These are phyloP conservation scores for Penicillium riverlandense DNA, from an alignment of 495 filamentous ascomycete species.

Conservation along the genomic window DNA sequence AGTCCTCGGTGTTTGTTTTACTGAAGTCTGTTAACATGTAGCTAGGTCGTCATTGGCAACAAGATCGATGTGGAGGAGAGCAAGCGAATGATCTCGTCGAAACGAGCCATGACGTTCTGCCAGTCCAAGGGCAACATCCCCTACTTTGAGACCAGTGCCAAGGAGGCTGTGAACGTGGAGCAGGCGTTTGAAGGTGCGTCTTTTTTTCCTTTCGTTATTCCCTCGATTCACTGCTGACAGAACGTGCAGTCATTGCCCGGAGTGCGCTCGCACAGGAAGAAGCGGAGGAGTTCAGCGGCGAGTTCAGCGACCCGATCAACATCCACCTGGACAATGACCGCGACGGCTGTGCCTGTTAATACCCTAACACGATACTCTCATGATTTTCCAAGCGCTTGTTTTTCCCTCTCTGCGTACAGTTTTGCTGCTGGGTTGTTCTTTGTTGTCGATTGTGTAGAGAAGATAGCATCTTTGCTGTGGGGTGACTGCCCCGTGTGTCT, in stretches of 20 bases:
- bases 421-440: conserved; percentile 1
- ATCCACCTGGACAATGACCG: conserved; percentile 88
- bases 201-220: not conserved
- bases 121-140: conserved; percentile 95
- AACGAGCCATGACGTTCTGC: conserved; percentile 94
- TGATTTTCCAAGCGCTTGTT: conserved; percentile 20
- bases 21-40: not conserved
- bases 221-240: too few species aligned
- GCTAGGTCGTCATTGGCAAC: conserved; percentile 86
- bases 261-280: conserved; percentile 96
- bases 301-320: conserved; percentile 96
- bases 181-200: conserved; percentile 89
- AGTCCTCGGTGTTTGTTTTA: conserved; percentile 20
- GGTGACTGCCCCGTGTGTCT: too few species aligned
- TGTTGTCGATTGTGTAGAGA: not conserved
- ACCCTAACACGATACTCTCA: conserved; percentile 17
- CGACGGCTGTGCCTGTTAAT: conserved; percentile 86
- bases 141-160: conserved; percentile 98
- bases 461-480: too few species aligned
- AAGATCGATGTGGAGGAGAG: conserved; percentile 99
- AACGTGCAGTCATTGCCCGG: conserved; percentile 74
- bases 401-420: not conserved
- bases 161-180: conserved; percentile 97
- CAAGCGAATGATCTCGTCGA: conserved; percentile 92
- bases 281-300: conserved; percentile 82